Evolutionary conservation across 2,329 filamentous ascomycete genomes (phyloP), one percentile per base, ranked within the genome.

Genomic region (Hypoxylon sp.): DNA sequence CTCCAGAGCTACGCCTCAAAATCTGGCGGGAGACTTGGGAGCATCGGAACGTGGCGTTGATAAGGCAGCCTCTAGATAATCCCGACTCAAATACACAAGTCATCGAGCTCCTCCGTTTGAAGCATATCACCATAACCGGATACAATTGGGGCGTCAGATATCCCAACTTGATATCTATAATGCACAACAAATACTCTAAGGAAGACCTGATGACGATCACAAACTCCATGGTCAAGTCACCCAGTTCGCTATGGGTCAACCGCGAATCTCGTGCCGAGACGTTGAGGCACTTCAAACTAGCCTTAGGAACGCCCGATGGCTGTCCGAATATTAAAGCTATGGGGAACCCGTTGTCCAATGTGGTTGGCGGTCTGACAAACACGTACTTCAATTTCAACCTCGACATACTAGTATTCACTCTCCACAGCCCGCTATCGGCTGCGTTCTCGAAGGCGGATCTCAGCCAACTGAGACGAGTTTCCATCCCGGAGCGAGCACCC

Each of bases 21-120:
- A 53, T 70, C 28, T 68, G 67, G 67, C 57, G 58, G 3, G 44
- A 61, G 16, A 67, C 53, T 20, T 69, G 67, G 67, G 52, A 63
- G 24, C 20, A 57, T 20, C 49, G 64, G 4, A 20, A 26, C 3
- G 61, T 68, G 11, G 49, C n/a, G 1, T 1, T 67, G 6, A 2
- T 3, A n/a, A 52, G 59, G n/a, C n/a, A n/a, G n/a, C n/a, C n/a
- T n/a, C n/a, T n/a, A n/a, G n/a, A n/a, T n/a, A n/a, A n/a, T n/a
- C n/a, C n/a, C n/a, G n/a, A n/a, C n/a, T n/a, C n/a, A n/a, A n/a
- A n/a, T n/a, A n/a, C n/a, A n/a, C n/a, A n/a, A n/a, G n/a, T n/a
- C n/a, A n/a, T n/a, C n/a, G n/a, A n/a, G n/a, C n/a, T n/a, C n/a
- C 36, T 38, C 36, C n/a, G 7, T 18, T 0, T 38, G 1, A 33